Evolutionary conservation across 257 asterid genomes (phyloP).

Genomic region (Solanum paucissectum): DNA sequence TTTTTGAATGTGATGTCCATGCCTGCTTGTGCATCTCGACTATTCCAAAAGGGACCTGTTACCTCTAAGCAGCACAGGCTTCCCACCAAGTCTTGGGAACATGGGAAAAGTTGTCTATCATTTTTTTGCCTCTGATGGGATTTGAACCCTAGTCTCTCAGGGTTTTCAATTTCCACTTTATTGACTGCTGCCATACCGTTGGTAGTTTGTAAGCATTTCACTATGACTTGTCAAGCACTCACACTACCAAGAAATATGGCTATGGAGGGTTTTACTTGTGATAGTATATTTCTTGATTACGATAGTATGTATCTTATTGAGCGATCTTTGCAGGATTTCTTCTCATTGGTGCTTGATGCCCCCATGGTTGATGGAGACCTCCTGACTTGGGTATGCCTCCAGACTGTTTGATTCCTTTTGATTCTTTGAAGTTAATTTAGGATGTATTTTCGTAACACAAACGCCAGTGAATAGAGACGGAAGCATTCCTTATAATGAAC

Average conservation of each 20-base stretch:
- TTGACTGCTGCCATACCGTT: not conserved
- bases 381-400: conserved; percentile 62
- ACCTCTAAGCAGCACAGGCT: not conserved
- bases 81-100: not conserved
- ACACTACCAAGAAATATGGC: not conserved
- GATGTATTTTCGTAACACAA: not conserved
- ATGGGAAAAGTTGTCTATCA: not conserved
- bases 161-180: not conserved
- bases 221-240: not conserved
- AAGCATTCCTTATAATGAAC: not conserved
- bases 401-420: not conserved
- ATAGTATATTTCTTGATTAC: not conserved
- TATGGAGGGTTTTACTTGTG: not conserved
- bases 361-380: conserved; percentile 88
- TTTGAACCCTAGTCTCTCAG: not conserved
- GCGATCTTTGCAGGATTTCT: conserved; percentile 62
- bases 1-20: not conserved
- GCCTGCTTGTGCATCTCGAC: not conserved
- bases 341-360: conserved; percentile 74
- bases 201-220: not conserved
- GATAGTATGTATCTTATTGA: not conserved
- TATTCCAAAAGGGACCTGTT: not conserved
- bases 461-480: not conserved
- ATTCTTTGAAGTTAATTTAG: not conserved
- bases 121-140: not conserved